These are phyloP conservation scores for Leccinum subspadiceum DNA, from an alignment of 1,284 basidiomycete species.

Conservation along the genomic window DNA sequence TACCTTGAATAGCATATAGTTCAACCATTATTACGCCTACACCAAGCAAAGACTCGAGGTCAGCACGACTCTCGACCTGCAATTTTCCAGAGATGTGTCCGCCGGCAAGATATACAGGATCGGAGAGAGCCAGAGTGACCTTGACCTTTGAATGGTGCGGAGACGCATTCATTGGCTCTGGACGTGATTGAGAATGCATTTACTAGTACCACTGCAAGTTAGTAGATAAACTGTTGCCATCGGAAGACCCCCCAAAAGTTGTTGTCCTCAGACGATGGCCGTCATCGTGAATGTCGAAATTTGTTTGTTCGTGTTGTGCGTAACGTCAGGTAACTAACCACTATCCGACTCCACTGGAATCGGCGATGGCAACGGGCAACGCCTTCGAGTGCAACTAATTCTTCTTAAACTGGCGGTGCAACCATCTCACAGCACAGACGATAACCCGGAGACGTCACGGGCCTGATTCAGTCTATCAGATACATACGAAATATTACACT, in stretches of 20 bases:
- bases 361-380: too few relatives aligned
- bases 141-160: conserved; percentile 73
- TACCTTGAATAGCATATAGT: conserved; percentile 71
- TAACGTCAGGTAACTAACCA: too few relatives aligned
- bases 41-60: conserved; percentile 57
- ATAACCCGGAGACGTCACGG: too few relatives aligned
- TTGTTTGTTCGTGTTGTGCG: background rate
- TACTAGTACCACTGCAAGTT: too few relatives aligned
- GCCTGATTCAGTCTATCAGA: too few relatives aligned
- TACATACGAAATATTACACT: too few relatives aligned
- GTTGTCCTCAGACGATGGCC: conserved; percentile 15
- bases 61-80: conserved; percentile 72
- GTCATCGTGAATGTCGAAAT: conserved; percentile 14
- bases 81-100: conserved; percentile 65
- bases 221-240: conserved; percentile 11
- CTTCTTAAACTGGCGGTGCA: too few relatives aligned
- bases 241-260: background rate
- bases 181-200: conserved; percentile 36
- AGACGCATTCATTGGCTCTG: conserved; percentile 77
- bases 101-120: conserved; percentile 62
- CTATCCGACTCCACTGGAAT: too few relatives aligned
- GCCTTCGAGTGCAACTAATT: too few relatives aligned
- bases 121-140: conserved; percentile 56
- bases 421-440: too few relatives aligned
- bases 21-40: conserved; percentile 74